Conservation (phyloP, 148 eudicot genomes). For the Diospyros kaki region DNA sequence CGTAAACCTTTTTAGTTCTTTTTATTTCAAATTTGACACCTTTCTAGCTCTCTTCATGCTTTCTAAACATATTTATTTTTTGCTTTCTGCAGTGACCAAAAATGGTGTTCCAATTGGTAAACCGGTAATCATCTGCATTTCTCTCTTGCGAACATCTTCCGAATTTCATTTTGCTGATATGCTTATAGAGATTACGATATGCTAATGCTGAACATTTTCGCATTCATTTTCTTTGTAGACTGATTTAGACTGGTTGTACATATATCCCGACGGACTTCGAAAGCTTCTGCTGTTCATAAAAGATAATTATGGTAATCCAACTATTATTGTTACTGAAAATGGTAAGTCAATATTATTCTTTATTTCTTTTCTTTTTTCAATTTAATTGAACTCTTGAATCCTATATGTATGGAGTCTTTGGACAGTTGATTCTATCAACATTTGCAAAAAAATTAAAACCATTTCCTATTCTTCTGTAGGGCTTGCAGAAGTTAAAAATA, state of each 20-base stretch:
- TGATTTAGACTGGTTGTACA: conserved; percentile 9
- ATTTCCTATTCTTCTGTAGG: neutral
- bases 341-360: neutral
- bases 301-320: conserved; percentile 13
- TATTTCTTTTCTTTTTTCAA: neutral
- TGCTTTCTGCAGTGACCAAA: neutral
- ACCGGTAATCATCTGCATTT: conserved; percentile 9
- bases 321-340: conserved; percentile 17
- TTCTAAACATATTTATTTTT: neutral
- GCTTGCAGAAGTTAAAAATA: neutral
- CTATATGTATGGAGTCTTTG: too few species aligned
- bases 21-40: neutral
- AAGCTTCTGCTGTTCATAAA: conserved; percentile 12
- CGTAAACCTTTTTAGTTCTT: neutral
- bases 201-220: too few species aligned
- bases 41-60: neutral
- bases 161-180: neutral
- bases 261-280: conserved; percentile 14
- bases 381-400: neutral
- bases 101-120: conserved; percentile 15
- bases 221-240: conserved; percentile 11
- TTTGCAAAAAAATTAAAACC: neutral
- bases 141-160: neutral
- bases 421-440: too few species aligned
- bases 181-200: too few species aligned